These are phyloP conservation scores for Ramalina peruviana DNA, from an alignment of 495 filamentous ascomycete species.

Conservation along the genomic window DNA sequence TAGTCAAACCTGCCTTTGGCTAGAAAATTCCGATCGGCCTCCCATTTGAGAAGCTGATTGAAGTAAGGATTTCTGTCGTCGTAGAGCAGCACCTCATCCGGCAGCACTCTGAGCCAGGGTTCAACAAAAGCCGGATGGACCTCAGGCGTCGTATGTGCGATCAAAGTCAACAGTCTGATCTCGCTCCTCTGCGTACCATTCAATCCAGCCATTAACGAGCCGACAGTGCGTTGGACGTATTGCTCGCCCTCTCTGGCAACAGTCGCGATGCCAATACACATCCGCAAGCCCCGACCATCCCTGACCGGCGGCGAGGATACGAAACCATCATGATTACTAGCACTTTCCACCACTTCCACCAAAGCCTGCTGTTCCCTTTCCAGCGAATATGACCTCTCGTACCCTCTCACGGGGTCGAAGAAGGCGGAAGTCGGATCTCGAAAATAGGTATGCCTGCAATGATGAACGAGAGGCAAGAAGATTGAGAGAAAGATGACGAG, in stretches of 20 bases:
- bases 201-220: slow-evolving; percentile 35
- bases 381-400: slow-evolving; percentile 26
- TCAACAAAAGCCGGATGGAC: slow-evolving; percentile 34
- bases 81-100: slow-evolving; percentile 31
- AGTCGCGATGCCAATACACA: slow-evolving; percentile 27
- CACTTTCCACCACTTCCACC: slow-evolving; percentile 16
- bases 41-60: slow-evolving; percentile 13
- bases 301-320: not conserved
- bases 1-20: slow-evolving; percentile 38
- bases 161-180: slow-evolving; percentile 35
- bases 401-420: slow-evolving; percentile 27
- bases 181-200: slow-evolving; percentile 29
- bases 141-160: slow-evolving; percentile 33
- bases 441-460: slow-evolving; percentile 20
- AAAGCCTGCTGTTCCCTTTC: slow-evolving; percentile 24
- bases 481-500: slow-evolving; percentile 18
- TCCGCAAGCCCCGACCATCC: slow-evolving; percentile 5
- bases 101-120: slow-evolving; percentile 33
- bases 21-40: slow-evolving; percentile 17
- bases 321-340: slow-evolving; percentile 9
- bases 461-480: slow-evolving; percentile 19
- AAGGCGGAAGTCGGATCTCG: slow-evolving; percentile 32
- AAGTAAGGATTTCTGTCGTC: slow-evolving; percentile 10
- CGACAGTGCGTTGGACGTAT: slow-evolving; percentile 36
- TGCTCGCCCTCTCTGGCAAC: slow-evolving; percentile 22